These are phyloP conservation scores for Eucalyptus paniculata DNA, from an alignment of 345 rosid genomes.

Conservation along the genomic window DNA sequence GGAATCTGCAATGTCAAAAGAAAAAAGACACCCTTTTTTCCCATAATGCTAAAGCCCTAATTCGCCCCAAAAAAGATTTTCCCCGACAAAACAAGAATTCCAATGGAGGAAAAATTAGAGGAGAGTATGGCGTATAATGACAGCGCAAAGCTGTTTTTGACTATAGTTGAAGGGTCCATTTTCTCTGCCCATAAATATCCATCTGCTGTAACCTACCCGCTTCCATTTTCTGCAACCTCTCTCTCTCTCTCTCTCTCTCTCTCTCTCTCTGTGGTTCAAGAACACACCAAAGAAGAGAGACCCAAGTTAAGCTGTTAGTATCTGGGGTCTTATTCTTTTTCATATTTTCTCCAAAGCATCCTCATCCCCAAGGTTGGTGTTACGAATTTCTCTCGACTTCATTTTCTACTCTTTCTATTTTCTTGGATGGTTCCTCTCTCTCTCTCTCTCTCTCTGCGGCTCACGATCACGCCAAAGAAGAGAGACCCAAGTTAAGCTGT, in stretches of 20 bases:
- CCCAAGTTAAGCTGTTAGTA: neutral
- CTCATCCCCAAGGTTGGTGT: neutral
- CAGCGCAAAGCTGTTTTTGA: neutral
- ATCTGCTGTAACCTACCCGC: slow-evolving; percentile 12
- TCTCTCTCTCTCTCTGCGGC: neutral
- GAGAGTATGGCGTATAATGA: neutral
- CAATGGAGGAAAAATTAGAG: neutral
- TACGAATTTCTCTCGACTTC: neutral
- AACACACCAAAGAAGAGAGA: neutral
- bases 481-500: neutral
- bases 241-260: neutral
- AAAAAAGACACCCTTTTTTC: neutral
- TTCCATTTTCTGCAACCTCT: slow-evolving; percentile 37
- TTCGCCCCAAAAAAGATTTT: neutral
- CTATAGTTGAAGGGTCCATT: slow-evolving; percentile 29
- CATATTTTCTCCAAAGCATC: neutral
- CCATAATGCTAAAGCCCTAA: neutral
- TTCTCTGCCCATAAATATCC: slow-evolving; percentile 16
- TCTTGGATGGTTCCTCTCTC: neutral
- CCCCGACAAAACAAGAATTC: neutral
- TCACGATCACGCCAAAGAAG: neutral
- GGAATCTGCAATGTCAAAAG: neutral
- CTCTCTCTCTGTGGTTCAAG: neutral
- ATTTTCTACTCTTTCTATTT: neutral
- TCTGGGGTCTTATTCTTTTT: neutral